Conservation (phyloP, 1,284 basidiomycete species). For the Rhodotorula sp. region DNA sequence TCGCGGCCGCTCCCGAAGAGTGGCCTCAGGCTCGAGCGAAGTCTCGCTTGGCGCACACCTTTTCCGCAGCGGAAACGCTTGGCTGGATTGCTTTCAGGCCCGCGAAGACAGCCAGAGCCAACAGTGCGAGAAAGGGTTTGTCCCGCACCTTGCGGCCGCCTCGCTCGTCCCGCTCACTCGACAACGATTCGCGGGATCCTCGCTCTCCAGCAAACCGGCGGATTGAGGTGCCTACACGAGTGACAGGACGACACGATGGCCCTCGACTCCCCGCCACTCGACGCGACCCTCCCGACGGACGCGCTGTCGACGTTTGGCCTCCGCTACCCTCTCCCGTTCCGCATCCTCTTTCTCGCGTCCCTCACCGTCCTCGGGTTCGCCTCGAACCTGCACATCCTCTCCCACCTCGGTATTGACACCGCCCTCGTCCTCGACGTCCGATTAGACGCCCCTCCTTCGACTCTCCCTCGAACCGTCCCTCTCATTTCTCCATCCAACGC, state of each 20-base stretch:
- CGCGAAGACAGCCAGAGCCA: too few relatives aligned
- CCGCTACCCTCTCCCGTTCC: constrained; percentile 74
- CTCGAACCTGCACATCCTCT: constrained; percentile 78
- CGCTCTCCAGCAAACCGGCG: neutral
- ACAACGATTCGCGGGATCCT: neutral
- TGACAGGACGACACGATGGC: constrained; percentile 13
- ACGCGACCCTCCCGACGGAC: neutral
- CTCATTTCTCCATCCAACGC: neutral
- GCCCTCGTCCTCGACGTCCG: constrained; percentile 59
- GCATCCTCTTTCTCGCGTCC: constrained; percentile 68
- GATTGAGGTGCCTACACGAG: neutral
- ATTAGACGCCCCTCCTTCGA: constrained; percentile 1
- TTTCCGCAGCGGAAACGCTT: too few relatives aligned
- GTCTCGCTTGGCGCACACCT: too few relatives aligned
- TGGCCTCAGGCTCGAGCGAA: too few relatives aligned
- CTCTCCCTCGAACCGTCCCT: neutral
- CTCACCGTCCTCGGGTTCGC: constrained; percentile 76
- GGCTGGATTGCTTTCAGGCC: too few relatives aligned
- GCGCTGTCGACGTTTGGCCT: constrained; percentile 52
- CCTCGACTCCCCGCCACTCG: constrained; percentile 13
- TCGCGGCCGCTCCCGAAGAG: too few relatives aligned
- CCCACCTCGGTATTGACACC: constrained; percentile 70
- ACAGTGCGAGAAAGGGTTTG: too few relatives aligned
- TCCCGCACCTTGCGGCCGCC: too few relatives aligned
- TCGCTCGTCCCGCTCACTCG: too few relatives aligned